Evolutionary conservation across 108 stramenopile genomes (phyloP).

Genomic region (Nannochloropsis granulata): DNA sequence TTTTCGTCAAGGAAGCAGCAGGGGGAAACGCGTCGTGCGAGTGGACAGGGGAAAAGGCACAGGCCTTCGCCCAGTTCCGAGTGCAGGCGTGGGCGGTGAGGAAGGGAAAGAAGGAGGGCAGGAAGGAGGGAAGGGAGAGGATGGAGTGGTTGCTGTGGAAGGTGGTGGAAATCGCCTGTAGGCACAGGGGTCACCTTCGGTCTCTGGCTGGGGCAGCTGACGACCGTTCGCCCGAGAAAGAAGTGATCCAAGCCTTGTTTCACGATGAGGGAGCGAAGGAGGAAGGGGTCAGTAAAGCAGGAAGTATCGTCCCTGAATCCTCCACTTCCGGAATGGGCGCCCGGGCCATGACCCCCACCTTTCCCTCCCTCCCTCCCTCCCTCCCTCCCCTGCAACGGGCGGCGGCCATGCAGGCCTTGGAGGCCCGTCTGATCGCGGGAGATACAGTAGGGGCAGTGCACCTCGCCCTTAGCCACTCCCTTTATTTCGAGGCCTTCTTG

Average conservation of each 20-base stretch:
- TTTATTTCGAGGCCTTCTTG: not conserved
- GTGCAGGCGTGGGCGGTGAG: not conserved
- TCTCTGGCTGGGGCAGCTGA: not conserved
- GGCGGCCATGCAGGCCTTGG: not conserved
- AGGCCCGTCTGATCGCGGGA: not conserved
- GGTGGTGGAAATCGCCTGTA: not conserved
- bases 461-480: not conserved
- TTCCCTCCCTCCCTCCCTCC: not conserved
- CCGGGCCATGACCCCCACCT: not conserved
- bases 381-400: not conserved
- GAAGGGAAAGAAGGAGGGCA: not conserved
- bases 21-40: not conserved
- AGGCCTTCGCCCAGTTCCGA: not conserved
- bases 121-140: not conserved
- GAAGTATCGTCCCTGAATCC: not conserved
- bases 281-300: not conserved
- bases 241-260: not conserved
- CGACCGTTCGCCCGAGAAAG: not conserved
- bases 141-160: not conserved
- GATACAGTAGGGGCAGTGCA: not conserved
- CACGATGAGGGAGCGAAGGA: not conserved
- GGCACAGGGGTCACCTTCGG: not conserved
- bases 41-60: not conserved
- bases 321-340: not conserved
- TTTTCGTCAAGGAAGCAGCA: not conserved